Evolutionary conservation across 2,329 filamentous ascomycete species (phyloP), one percentile per base, ranked within the genome.

Genomic region (Aspergillus transmontanensis): DNA sequence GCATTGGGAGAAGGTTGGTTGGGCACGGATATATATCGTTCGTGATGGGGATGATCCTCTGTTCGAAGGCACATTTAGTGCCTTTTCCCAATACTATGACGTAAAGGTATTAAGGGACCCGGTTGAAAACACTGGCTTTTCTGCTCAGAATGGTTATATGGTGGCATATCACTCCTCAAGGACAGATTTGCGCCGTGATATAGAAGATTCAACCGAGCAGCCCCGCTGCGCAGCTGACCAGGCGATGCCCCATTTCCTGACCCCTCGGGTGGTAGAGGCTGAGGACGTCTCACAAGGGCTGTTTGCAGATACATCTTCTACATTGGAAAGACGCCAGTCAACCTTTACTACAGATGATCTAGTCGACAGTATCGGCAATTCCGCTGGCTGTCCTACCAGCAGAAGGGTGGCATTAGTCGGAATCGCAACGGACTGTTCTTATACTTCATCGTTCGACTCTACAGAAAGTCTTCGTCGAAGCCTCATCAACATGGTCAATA

Each of bases 361-460:
- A 66, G 81, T 85, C 32, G 83, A 80, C 50, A 90, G 85, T 32
- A 96, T 97, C 73, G 94, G 94, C 53, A 89, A 85, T 60, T 90
- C 90, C 0, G 73, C 78, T 16, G 94, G 94, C 50, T 98, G 94
- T 76, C 93, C 94, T 3, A 87, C 84, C 0, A 92, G 91, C n/a
- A 86, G 92, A 68, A 94, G 90, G 77, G 91, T 97, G 21, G 94
- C 94, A 0, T 84, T 97, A 23, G 86, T 98, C 26, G 94, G 94
- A 26, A 88, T 97, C 32, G 94, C 93, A 7, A 93, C 93, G 0
- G 94, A 98, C 76, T 98, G 94, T 81, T 91, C 88, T 2, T 97
- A 97, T 74, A 92, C 89, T 21, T 82, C 81, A 1, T 82, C 84
- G 7, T 95, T 97, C 75, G 85, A 88, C 66, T 86, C 83, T 26